phyloP scores from a whole-genome alignment of 257 asterid genomes.

The Oldenlandia corymbosa region DNA sequence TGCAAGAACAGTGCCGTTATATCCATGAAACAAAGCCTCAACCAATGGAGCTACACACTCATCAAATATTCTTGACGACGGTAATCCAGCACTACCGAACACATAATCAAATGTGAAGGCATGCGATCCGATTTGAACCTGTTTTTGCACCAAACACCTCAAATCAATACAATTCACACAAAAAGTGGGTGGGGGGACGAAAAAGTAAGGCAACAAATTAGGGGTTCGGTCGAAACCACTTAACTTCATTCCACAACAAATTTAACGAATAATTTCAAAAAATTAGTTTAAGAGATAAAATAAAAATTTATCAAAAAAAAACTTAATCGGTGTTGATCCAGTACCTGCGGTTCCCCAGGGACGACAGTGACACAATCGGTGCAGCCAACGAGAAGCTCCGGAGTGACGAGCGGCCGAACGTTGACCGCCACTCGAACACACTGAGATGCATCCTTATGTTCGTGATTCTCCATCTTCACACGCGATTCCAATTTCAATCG shows the following conservation, averaged over 20 bases:
- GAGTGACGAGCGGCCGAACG: constrained; percentile 75
- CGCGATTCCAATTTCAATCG: constrained; percentile 4
- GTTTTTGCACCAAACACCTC: constrained; percentile 24
- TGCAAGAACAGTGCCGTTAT: constrained; percentile 94
- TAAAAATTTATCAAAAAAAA: too few relatives aligned
- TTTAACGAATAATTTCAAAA: too few relatives aligned
- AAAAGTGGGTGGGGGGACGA: too few relatives aligned
- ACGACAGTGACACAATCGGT: constrained; percentile 77
- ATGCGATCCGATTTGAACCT: constrained; percentile 98
- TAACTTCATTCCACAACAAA: too few relatives aligned
- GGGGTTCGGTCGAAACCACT: too few relatives aligned
- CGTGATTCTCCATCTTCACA: constrained; percentile 51
- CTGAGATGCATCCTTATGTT: constrained; percentile 52
- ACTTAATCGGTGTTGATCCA: neutral
- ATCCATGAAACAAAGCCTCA: constrained; percentile 79
- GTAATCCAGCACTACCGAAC: constrained; percentile 63
- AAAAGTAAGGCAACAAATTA: too few relatives aligned
- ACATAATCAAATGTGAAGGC: constrained; percentile 80
- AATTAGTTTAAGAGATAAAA: too few relatives aligned
- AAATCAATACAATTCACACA: neutral
- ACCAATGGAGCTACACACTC: constrained; percentile 79
- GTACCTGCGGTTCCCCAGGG: constrained; percentile 80
- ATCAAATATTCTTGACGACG: constrained; percentile 58
- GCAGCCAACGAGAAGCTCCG: constrained; percentile 87
- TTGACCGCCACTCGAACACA: constrained; percentile 87